Percentiles rank a stretch among this genome's conserved stretches.
Evolutionary conservation across 495 filamentous ascomycete genomes (phyloP).

Genomic region (Xylaria flabelliformis): DNA sequence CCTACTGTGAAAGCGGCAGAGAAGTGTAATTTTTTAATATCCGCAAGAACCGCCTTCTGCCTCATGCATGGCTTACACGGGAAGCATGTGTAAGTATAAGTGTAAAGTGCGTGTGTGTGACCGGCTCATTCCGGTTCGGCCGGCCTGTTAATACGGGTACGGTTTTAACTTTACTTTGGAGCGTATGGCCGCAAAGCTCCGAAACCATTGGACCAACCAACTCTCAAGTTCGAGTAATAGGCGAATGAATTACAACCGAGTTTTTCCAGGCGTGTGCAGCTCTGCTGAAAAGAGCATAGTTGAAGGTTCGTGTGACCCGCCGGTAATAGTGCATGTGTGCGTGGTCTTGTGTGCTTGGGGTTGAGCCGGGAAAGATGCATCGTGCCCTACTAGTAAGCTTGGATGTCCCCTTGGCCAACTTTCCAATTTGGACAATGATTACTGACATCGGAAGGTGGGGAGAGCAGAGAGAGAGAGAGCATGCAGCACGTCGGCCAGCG

Average conservation of each 20-base stretch:
- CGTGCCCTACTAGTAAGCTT: conserved; percentile 19
- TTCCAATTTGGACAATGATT: conserved; percentile 10
- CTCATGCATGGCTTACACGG: background rate
- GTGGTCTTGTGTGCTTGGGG: conserved; percentile 10
- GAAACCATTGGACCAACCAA: conserved; percentile 17
- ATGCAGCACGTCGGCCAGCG: conserved; percentile 28
- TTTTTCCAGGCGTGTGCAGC: conserved; percentile 15
- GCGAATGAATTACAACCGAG: conserved; percentile 10
- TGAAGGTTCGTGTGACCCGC: conserved; percentile 22
- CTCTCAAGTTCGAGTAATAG: background rate
- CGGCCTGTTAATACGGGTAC: conserved; percentile 19
- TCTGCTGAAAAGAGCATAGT: conserved; percentile 22
- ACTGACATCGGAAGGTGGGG: conserved; percentile 23
- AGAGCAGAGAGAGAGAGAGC: conserved; percentile 15
- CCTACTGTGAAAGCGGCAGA: background rate
- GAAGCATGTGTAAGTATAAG: background rate
- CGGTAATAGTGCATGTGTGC: conserved; percentile 19
- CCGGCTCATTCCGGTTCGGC: conserved; percentile 16
- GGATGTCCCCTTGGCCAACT: conserved; percentile 11
- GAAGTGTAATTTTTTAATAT: background rate
- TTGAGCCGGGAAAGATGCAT: conserved; percentile 1
- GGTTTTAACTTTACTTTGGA: conserved; percentile 2
- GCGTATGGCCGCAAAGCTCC: conserved; percentile 23
- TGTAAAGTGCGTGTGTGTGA: background rate
- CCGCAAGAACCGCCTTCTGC: background rate